Conservation (phyloP, 1,284 basidiomycete species). For the Spongispora temasekensis region DNA sequence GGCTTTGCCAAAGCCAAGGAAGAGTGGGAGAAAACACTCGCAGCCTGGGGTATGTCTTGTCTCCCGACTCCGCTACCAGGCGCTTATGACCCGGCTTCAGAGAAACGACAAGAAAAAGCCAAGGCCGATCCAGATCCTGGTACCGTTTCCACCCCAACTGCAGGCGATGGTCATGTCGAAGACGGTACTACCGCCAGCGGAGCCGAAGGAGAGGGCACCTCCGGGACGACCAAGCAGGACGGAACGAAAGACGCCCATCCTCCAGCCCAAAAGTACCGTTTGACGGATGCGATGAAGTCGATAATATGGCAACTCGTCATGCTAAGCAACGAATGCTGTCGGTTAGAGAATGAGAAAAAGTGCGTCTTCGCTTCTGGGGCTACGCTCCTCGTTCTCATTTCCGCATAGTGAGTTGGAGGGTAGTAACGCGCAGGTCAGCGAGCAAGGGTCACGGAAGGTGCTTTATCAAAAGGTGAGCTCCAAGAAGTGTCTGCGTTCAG, state of each 20-base stretch:
- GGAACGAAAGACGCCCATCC: conserved; percentile 51
- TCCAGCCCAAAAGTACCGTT: conserved; percentile 67
- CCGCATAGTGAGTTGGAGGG: conserved; percentile 59
- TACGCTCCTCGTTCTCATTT: background rate
- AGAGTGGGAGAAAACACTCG: conserved; percentile 69
- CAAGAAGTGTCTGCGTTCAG: background rate
- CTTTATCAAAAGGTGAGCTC: conserved; percentile 69
- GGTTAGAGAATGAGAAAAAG: conserved; percentile 85
- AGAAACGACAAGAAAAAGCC: conserved; percentile 61
- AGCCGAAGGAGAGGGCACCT: conserved; percentile 30
- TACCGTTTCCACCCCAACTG: conserved; percentile 29
- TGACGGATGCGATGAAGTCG: conserved; percentile 75
- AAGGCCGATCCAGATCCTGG: conserved; percentile 39
- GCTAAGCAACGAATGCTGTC: conserved; percentile 77
- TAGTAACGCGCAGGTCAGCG: conserved; percentile 68
- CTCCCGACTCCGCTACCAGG: background rate
- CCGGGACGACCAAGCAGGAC: conserved; percentile 32
- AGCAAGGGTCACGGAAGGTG: conserved; percentile 73
- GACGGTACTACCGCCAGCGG: conserved; percentile 33
- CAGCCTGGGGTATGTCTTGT: conserved; percentile 58
- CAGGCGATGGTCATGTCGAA: conserved; percentile 45
- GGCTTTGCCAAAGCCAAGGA: conserved; percentile 70
- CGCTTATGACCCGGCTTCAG: conserved; percentile 32
- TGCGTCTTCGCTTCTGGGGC: conserved; percentile 39
- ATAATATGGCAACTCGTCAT: conserved; percentile 78